These are phyloP conservation scores for Syzygium oleosum DNA, from an alignment of 345 rosid species.

Conservation along the genomic window DNA sequence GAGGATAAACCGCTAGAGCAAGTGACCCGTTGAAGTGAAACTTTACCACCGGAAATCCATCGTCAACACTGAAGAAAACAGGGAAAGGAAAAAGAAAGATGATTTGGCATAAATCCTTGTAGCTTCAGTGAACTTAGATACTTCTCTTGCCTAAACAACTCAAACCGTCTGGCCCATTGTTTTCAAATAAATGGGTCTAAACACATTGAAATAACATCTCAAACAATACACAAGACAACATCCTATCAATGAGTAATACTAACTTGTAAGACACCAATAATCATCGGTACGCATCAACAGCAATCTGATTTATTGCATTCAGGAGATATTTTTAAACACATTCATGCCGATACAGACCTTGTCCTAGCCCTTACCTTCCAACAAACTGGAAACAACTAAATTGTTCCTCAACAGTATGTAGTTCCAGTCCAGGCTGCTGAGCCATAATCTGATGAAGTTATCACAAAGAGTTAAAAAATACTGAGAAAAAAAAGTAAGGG, in stretches of 20 bases:
- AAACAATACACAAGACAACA: neutral
- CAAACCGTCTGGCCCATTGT: neutral
- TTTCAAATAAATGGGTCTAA: neutral
- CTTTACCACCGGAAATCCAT: conserved; percentile 58
- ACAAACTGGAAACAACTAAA: conserved; percentile 54
- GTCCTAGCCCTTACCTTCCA: conserved; percentile 37
- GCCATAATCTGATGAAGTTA: conserved; percentile 37
- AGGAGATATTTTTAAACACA: neutral
- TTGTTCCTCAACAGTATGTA: conserved; percentile 47
- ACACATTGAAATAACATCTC: neutral
- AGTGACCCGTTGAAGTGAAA: conserved; percentile 62
- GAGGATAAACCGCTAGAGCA: conserved; percentile 44
- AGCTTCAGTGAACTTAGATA: neutral
- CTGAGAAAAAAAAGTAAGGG: neutral
- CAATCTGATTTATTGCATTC: neutral
- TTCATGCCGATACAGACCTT: neutral
- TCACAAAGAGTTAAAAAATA: neutral
- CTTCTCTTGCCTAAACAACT: neutral
- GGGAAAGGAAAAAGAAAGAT: neutral
- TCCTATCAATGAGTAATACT: neutral
- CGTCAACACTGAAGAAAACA: conserved; percentile 44
- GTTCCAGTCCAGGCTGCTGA: conserved; percentile 37
- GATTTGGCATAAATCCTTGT: neutral
- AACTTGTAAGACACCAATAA: neutral
- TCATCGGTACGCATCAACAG: neutral